Conservation (phyloP, 306 rosid genomes). For the Castanea mollissima region DNA sequence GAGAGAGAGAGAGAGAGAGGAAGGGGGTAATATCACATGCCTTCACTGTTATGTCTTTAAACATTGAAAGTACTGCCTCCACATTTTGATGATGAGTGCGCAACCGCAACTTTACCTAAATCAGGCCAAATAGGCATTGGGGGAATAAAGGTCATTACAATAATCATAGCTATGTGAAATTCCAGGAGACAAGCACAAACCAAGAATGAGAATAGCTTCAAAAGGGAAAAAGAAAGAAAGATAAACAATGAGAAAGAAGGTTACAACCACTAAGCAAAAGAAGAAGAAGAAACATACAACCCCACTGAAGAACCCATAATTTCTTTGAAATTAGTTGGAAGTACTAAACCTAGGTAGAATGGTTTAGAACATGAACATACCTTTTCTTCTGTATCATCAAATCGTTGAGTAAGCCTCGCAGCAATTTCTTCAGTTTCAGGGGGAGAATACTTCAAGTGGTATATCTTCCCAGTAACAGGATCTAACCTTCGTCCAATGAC, state of each 20-base stretch:
- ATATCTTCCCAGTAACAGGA: conserved; percentile 88
- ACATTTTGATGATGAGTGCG: conserved; percentile 88
- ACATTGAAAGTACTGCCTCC: conserved; percentile 82
- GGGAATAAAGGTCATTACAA: conserved; percentile 10
- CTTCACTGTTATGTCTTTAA: conserved; percentile 58
- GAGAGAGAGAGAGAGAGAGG: not conserved
- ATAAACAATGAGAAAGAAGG: conserved; percentile 1
- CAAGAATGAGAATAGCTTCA: not conserved
- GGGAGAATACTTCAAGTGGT: conserved; percentile 87
- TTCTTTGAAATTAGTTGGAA: not conserved
- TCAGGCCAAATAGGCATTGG: conserved; percentile 16
- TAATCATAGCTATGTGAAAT: conserved; percentile 2
- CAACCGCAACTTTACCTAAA: conserved; percentile 80
- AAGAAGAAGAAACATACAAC: not conserved
- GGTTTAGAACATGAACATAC: conserved; percentile 31
- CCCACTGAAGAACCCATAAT: not conserved
- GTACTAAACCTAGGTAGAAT: conserved; percentile 3
- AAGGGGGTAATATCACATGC: conserved; percentile 29
- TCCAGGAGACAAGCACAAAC: not conserved
- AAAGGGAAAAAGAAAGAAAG: conserved; percentile 7
- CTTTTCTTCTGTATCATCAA: conserved; percentile 94
- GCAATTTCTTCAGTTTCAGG: conserved; percentile 83
- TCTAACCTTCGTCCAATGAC: conserved; percentile 92
- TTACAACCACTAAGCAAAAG: no score
- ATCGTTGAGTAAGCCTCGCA: conserved; percentile 87